phyloP scores from a whole-genome alignment of 306 rosid genomes.

The Trifolium pratense region DNA sequence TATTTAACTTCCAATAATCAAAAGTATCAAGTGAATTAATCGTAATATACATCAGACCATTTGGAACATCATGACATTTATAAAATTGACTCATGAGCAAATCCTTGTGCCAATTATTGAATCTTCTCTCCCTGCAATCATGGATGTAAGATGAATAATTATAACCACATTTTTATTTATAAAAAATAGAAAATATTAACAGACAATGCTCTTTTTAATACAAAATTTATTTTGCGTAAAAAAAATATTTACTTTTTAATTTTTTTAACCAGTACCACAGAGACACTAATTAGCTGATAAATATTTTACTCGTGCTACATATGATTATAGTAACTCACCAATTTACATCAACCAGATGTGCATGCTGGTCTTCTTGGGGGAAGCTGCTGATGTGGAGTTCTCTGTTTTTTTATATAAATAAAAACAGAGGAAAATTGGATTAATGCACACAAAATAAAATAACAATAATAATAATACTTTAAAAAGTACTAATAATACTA shows the following conservation, averaged over 20 bases:
- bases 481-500: not conserved
- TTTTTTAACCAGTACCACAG: too few species aligned
- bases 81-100: slow-evolving; percentile 38
- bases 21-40: slow-evolving; percentile 33
- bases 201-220: too few species aligned
- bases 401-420: slow-evolving; percentile 46
- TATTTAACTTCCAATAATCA: slow-evolving; percentile 42
- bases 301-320: not conserved
- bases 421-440: too few species aligned
- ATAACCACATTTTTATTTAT: not conserved
- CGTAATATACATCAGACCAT: slow-evolving; percentile 31
- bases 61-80: slow-evolving; percentile 1
- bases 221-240: too few species aligned
- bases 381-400: slow-evolving; percentile 88
- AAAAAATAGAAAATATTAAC: too few species aligned
- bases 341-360: slow-evolving; percentile 64
- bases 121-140: slow-evolving; percentile 53
- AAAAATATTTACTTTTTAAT: too few species aligned
- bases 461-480: not conserved
- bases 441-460: not conserved
- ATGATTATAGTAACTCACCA: slow-evolving; percentile 46
- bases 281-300: too few species aligned
- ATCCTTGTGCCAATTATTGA: slow-evolving; percentile 31
- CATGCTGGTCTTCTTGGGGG: slow-evolving; percentile 93
- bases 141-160: not conserved